phyloP scores from a whole-genome alignment of 2,329 filamentous ascomycete species.

The Coniochaeta prunicola region DNA sequence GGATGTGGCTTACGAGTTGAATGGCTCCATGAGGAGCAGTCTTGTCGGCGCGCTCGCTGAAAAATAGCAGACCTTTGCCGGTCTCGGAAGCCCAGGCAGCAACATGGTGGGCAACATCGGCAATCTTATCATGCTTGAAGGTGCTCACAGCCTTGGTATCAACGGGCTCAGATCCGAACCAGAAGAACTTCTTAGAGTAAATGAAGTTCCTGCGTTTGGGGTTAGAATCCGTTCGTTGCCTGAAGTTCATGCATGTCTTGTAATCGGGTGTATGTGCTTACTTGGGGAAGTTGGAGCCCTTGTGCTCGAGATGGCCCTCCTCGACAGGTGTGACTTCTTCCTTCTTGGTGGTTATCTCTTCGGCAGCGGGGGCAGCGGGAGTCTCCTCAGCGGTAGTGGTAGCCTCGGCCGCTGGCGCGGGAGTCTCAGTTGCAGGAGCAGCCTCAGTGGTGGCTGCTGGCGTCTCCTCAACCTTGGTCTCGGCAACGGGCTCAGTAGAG shows the following conservation, averaged over 20 bases:
- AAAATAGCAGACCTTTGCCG: slow-evolving; percentile 91
- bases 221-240: slow-evolving; percentile 4
- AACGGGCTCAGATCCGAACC: slow-evolving; percentile 68
- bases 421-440: slow-evolving; percentile 27
- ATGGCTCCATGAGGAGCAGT: slow-evolving; percentile 72
- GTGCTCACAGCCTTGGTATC: slow-evolving; percentile 64
- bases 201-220: slow-evolving; percentile 62
- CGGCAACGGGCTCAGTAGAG: slow-evolving; percentile 27
- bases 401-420: slow-evolving; percentile 28
- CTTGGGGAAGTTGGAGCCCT: slow-evolving; percentile 82
- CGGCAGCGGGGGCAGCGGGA: slow-evolving; percentile 25
- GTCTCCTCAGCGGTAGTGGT: slow-evolving; percentile 25
- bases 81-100: slow-evolving; percentile 89
- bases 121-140: slow-evolving; percentile 84
- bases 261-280: slow-evolving; percentile 39
- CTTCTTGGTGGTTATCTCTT: slow-evolving; percentile 26
- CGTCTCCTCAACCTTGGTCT: slow-evolving; percentile 18
- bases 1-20: slow-evolving; percentile 70
- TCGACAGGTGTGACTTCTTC: slow-evolving; percentile 47
- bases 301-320: slow-evolving; percentile 83
- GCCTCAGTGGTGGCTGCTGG: slow-evolving; percentile 26
- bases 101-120: slow-evolving; percentile 65
- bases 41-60: slow-evolving; percentile 83
- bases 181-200: slow-evolving; percentile 91
- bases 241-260: not conserved